Evolutionary conservation across 2,329 filamentous ascomycete genomes (phyloP).

Genomic region (Neonectria ditissima): DNA sequence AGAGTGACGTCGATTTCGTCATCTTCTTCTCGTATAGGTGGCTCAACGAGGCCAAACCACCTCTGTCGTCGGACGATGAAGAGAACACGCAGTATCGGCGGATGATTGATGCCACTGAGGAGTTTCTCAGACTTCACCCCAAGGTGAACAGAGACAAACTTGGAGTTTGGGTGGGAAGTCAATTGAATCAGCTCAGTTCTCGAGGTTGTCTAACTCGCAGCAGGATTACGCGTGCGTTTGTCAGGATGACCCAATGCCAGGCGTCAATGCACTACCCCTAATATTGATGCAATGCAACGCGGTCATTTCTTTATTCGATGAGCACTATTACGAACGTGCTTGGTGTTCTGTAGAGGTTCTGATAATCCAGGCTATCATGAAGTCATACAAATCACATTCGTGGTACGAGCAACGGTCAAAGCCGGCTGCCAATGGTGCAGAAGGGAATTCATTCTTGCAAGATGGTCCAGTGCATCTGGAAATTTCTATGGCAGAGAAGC

Average conservation of each 20-base stretch:
- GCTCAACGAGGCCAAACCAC: slow-evolving; percentile 37
- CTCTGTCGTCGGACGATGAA: slow-evolving; percentile 45
- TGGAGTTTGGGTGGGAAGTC: slow-evolving; percentile 47
- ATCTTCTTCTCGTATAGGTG: slow-evolving; percentile 54
- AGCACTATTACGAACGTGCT: slow-evolving; percentile 50
- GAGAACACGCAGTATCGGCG: slow-evolving; percentile 48
- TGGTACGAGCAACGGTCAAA: slow-evolving; percentile 47
- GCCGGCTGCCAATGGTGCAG: background rate
- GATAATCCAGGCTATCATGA: slow-evolving; percentile 48
- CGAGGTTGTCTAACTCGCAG: background rate
- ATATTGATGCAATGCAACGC: slow-evolving; percentile 54
- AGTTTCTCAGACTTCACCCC: slow-evolving; percentile 43
- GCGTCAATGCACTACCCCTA: slow-evolving; percentile 52
- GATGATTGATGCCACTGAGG: slow-evolving; percentile 46
- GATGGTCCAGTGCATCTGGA: slow-evolving; percentile 19
- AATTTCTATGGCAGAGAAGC: slow-evolving; percentile 29
- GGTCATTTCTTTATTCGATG: slow-evolving; percentile 53
- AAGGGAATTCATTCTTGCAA: slow-evolving; percentile 2
- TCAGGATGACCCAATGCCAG: slow-evolving; percentile 48
- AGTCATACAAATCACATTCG: slow-evolving; percentile 47
- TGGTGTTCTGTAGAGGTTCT: slow-evolving; percentile 54
- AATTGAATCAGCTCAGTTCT: background rate
- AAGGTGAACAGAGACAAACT: slow-evolving; percentile 37
- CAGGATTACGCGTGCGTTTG: slow-evolving; percentile 55
- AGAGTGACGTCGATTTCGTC: slow-evolving; percentile 36